Conservation (phyloP, 192 early-diverging fungal species). For the Nowakowskiella sp. region DNA sequence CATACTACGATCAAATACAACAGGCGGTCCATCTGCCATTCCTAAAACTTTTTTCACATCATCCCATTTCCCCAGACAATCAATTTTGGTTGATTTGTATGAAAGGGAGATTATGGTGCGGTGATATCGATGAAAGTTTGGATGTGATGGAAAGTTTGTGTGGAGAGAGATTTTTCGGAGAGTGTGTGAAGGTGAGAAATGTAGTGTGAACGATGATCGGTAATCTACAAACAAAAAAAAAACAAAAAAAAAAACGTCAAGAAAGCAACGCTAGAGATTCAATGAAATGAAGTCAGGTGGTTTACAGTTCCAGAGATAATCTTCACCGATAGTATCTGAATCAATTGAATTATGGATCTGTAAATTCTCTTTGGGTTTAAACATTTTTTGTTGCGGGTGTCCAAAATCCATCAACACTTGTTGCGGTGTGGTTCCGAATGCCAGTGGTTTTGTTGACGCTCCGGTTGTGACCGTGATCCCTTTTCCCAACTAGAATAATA, state of each 20-base stretch:
- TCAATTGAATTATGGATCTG: slow-evolving; percentile 47
- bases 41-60: slow-evolving; percentile 15
- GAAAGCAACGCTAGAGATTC: too few species aligned
- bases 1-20: slow-evolving; percentile 56
- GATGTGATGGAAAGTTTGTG: slow-evolving; percentile 61
- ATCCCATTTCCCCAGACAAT: too few species aligned
- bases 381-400: slow-evolving; percentile 49
- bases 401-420: slow-evolving; percentile 66
- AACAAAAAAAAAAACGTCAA: too few species aligned
- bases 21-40: slow-evolving; percentile 31
- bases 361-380: slow-evolving; percentile 68
- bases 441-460: slow-evolving; percentile 22
- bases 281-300: too few species aligned
- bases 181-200: too few species aligned
- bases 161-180: slow-evolving; percentile 68
- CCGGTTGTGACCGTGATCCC: slow-evolving; percentile 1
- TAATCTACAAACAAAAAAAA: slow-evolving; percentile 64
- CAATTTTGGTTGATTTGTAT: slow-evolving; percentile 9
- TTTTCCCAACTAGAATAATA: too few species aligned
- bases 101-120: slow-evolving; percentile 13
- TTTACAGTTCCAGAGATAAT: slow-evolving; percentile 66
- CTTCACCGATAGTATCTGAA: slow-evolving; percentile 13
- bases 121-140: slow-evolving; percentile 58
- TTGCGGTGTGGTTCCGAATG: slow-evolving; percentile 54
- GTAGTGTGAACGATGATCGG: too few species aligned